These are phyloP conservation scores for Zygosaccharomyces siamensis DNA, from an alignment of 805 yeast species.

Conservation along the genomic window DNA sequence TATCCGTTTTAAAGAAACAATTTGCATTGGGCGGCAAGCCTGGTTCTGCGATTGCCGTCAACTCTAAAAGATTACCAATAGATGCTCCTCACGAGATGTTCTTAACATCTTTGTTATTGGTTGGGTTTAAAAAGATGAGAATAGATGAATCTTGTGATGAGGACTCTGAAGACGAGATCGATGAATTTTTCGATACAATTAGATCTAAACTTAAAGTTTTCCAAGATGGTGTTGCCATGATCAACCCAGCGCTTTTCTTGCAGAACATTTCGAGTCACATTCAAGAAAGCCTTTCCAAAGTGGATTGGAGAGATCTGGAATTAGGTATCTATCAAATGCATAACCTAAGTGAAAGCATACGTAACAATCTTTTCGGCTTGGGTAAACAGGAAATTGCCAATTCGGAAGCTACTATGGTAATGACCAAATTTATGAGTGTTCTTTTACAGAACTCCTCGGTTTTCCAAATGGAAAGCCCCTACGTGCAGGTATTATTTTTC, in stretches of 20 bases:
- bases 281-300: conserved; percentile 38
- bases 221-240: conserved; percentile 74
- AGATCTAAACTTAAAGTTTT: conserved; percentile 68
- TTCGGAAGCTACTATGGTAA: conserved; percentile 57
- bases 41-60: conserved; percentile 37
- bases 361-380: conserved; percentile 68
- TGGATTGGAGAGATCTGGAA: conserved; percentile 79
- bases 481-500: conserved; percentile 74
- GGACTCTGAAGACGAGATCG: conserved; percentile 66
- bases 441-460: conserved; percentile 32
- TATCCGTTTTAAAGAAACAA: conserved; percentile 61
- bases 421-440: conserved; percentile 29
- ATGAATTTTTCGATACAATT: conserved; percentile 68
- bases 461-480: conserved; percentile 62
- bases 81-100: conserved; percentile 44
- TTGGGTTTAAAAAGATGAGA: conserved; percentile 71
- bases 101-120: conserved; percentile 57
- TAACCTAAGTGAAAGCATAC: conserved; percentile 71
- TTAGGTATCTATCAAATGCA: conserved; percentile 80
- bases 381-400: conserved; percentile 61
- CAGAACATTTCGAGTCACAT: conserved; percentile 55
- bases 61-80: conserved; percentile 34
- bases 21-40: conserved; percentile 38
- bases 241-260: conserved; percentile 56
- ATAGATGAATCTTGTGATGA: conserved; percentile 74